A percentile compares a stretch with the other conserved stretches of the same genome.
These are phyloP conservation scores for Sistotremastrum niveocremeum DNA, from an alignment of 768 basidiomycete species.

Conservation along the genomic window DNA sequence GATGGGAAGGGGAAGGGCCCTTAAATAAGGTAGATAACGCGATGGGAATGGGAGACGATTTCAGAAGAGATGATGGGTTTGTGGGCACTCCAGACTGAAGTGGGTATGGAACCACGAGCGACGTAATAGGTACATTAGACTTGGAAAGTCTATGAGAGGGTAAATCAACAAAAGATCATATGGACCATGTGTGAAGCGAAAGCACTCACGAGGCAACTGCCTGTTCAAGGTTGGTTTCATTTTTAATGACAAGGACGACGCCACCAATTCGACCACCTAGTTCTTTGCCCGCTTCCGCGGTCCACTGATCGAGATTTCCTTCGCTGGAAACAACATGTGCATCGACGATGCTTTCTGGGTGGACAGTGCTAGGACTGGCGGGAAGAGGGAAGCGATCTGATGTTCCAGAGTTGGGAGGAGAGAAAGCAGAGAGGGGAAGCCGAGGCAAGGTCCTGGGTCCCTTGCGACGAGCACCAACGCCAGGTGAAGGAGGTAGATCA, in stretches of 20 bases:
- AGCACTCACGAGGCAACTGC: slow-evolving; percentile 34
- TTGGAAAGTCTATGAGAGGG: slow-evolving; percentile 4
- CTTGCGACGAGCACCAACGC: slow-evolving; percentile 40
- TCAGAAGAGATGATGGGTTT: slow-evolving; percentile 25
- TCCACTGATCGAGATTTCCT: slow-evolving; percentile 35
- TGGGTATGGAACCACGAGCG: slow-evolving; percentile 47
- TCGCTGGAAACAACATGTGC: slow-evolving; percentile 41
- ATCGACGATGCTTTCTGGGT: slow-evolving; percentile 54
- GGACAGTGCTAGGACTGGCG: slow-evolving; percentile 51
- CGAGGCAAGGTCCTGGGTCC: slow-evolving; percentile 52
- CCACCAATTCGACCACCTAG: slow-evolving; percentile 35
- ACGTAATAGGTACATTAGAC: slow-evolving; percentile 29
- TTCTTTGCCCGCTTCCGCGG: slow-evolving; percentile 32
- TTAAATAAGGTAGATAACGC: slow-evolving; percentile 48
- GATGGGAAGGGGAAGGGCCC: slow-evolving; percentile 30
- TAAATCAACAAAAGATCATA: neutral
- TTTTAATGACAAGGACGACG: slow-evolving; percentile 41
- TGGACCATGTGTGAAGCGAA: neutral
- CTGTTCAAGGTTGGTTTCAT: slow-evolving; percentile 26
- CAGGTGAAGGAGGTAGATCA: slow-evolving; percentile 23
- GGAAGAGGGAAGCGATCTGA: slow-evolving; percentile 55
- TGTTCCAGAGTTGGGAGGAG: slow-evolving; percentile 52
- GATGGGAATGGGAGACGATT: slow-evolving; percentile 26
- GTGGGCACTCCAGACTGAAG: slow-evolving; percentile 34
- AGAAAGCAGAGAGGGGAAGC: slow-evolving; percentile 66